Evolutionary conservation across 1,284 basidiomycete species (phyloP).

Genomic region (Cerioporus squamosus): DNA sequence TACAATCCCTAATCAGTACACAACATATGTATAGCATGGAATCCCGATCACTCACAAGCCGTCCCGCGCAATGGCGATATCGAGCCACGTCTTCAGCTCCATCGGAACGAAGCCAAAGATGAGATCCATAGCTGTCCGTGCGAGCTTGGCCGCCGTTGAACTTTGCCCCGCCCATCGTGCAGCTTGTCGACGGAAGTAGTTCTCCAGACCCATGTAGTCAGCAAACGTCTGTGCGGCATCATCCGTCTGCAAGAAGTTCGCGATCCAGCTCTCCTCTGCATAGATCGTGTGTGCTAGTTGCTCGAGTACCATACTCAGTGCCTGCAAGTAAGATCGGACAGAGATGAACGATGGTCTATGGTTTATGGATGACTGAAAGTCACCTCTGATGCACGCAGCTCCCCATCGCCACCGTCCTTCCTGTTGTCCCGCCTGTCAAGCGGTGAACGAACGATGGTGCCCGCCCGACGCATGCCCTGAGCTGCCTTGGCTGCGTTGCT

Average conservation of each 20-base stretch:
- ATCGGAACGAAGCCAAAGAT: constrained; percentile 92
- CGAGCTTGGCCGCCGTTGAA: constrained; percentile 76
- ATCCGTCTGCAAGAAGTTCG: constrained; percentile 91
- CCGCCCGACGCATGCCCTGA: constrained; percentile 71
- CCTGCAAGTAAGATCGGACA: constrained; percentile 46
- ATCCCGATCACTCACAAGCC: constrained; percentile 64
- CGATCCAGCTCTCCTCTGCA: constrained; percentile 88
- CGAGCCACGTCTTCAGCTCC: constrained; percentile 87
- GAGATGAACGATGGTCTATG: background rate
- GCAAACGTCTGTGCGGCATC: constrained; percentile 92
- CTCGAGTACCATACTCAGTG: constrained; percentile 75
- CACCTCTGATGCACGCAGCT: constrained; percentile 60
- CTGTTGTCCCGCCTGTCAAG: constrained; percentile 65
- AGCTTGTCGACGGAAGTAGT: constrained; percentile 93
- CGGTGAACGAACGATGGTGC: constrained; percentile 76
- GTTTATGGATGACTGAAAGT: background rate
- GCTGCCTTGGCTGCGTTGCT: constrained; percentile 50
- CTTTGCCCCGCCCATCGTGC: constrained; percentile 72
- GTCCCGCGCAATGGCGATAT: constrained; percentile 78
- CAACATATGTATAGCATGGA: background rate
- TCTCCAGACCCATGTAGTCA: constrained; percentile 94
- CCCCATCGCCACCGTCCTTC: constrained; percentile 61
- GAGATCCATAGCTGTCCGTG: constrained; percentile 89
- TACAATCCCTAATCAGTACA: constrained; percentile 34
- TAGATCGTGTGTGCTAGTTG: constrained; percentile 81